These are phyloP conservation scores for Rosa rugosa DNA, from an alignment of 306 rosid species.

Conservation along the genomic window DNA sequence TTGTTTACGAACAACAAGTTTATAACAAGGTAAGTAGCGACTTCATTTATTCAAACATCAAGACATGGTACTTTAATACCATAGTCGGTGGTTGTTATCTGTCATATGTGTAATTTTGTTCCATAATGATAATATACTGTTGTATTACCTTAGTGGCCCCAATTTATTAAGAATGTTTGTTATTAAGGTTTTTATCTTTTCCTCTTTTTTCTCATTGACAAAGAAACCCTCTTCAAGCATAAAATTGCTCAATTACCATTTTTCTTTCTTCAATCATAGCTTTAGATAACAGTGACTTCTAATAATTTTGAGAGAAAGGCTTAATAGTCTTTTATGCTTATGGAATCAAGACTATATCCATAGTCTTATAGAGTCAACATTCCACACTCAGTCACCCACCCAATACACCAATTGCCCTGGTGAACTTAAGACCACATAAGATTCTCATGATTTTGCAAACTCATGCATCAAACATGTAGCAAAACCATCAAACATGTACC, in stretches of 20 bases:
- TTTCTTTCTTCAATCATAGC: not conserved
- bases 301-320: not conserved
- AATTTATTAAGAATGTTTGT: too few relatives aligned
- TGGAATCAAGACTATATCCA: not conserved
- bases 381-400: not conserved
- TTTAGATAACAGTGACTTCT: not conserved
- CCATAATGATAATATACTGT: too few relatives aligned
- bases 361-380: not conserved
- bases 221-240: not conserved
- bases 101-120: too few relatives aligned
- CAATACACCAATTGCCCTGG: not conserved
- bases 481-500: not conserved
- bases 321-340: not conserved
- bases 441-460: not conserved
- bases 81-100: too few relatives aligned
- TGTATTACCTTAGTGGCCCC: too few relatives aligned
- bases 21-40: too few relatives aligned
- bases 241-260: not conserved
- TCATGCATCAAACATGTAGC: not conserved
- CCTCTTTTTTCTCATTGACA: too few relatives aligned
- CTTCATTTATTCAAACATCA: too few relatives aligned
- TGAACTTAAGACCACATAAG: not conserved
- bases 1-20: too few relatives aligned
- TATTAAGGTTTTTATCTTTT: too few relatives aligned
- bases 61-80: too few relatives aligned